Conservation (phyloP, 108 stramenopile species). For the Skeletonema potamos region DNA sequence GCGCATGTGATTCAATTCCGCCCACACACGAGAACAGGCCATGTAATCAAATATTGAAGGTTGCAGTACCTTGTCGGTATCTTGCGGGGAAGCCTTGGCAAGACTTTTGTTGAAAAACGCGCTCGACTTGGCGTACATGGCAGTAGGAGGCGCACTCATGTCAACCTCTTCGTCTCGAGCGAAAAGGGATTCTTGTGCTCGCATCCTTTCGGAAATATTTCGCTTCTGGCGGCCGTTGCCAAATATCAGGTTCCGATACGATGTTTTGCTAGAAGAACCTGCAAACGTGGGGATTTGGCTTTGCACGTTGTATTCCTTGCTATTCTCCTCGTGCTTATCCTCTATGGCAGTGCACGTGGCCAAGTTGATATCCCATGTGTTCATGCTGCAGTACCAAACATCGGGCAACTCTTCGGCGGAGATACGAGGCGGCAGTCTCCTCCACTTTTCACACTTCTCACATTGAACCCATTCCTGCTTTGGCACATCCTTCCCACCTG, state of each 20-base stretch:
- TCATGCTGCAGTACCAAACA: conserved; percentile 83
- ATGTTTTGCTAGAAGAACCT: conserved; percentile 54
- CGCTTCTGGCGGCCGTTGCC: conserved; percentile 64
- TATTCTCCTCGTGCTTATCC: conserved; percentile 71
- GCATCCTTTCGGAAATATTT: conserved; percentile 72
- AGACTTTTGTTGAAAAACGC: conserved; percentile 60
- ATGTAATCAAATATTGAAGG: conserved; percentile 69
- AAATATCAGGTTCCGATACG: conserved; percentile 82
- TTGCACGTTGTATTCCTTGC: conserved; percentile 43
- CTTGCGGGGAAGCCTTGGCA: conserved; percentile 42
- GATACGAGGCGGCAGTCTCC: conserved; percentile 74
- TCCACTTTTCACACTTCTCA: conserved; percentile 87
- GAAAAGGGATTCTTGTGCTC: conserved; percentile 84
- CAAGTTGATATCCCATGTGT: conserved; percentile 75
- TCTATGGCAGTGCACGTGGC: conserved; percentile 78
- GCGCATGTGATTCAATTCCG: conserved; percentile 49
- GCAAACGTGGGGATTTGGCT: conserved; percentile 33
- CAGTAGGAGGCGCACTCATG: conserved; percentile 55
- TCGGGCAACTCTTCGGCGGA: conserved; percentile 73
- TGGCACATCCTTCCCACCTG: conserved; percentile 38
- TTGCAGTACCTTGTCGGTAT: conserved; percentile 44
- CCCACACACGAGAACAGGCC: conserved; percentile 61
- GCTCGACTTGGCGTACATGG: conserved; percentile 78
- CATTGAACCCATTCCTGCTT: conserved; percentile 90
- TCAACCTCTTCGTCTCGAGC: conserved; percentile 52